Conservation (phyloP, 805 yeast genomes). For the Wickerhamiella siamensis region DNA sequence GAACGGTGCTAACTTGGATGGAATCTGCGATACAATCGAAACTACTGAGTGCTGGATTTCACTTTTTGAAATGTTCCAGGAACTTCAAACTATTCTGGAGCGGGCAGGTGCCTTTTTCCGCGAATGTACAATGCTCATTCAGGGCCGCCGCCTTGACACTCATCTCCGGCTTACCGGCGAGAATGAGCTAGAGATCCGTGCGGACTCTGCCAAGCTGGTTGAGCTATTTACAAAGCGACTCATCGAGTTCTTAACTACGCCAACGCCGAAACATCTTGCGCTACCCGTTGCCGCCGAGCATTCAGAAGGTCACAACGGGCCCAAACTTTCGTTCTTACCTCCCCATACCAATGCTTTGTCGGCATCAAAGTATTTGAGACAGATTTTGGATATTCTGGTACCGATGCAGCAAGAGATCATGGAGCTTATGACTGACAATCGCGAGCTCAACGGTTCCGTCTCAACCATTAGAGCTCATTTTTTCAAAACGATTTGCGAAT, state of each 20-base stretch:
- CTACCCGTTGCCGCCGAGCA: conserved; percentile 12
- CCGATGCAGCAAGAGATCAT: conserved; percentile 30
- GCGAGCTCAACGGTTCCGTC: conserved; percentile 8
- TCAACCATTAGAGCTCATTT: conserved; percentile 28
- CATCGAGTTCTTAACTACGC: conserved; percentile 7
- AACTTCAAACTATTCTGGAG: conserved; percentile 9
- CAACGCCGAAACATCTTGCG: conserved; percentile 4
- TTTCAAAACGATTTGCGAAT: conserved; percentile 34
- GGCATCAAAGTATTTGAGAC: conserved; percentile 37
- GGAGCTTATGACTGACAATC: conserved; percentile 6
- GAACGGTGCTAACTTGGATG: conserved; percentile 3
- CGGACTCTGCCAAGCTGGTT: conserved; percentile 4
- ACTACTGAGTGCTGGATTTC: conserved; percentile 13
- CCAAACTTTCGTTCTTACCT: conserved; percentile 44
- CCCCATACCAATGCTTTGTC: conserved; percentile 50
- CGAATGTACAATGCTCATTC: conserved; percentile 13
- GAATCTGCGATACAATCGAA: conserved; percentile 9
- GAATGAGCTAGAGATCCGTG: conserved; percentile 6
- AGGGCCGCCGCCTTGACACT: conserved; percentile 5
- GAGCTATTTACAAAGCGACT: conserved; percentile 3
- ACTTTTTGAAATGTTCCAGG: conserved; percentile 6
- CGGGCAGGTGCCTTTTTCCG: conserved; percentile 15
- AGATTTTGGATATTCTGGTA: conserved; percentile 32
- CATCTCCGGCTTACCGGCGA: conserved; percentile 2
- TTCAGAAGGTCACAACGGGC: conserved; percentile 1